Evolutionary conservation across 768 basidiomycete species (phyloP).

Genomic region (Serendipita indica): DNA sequence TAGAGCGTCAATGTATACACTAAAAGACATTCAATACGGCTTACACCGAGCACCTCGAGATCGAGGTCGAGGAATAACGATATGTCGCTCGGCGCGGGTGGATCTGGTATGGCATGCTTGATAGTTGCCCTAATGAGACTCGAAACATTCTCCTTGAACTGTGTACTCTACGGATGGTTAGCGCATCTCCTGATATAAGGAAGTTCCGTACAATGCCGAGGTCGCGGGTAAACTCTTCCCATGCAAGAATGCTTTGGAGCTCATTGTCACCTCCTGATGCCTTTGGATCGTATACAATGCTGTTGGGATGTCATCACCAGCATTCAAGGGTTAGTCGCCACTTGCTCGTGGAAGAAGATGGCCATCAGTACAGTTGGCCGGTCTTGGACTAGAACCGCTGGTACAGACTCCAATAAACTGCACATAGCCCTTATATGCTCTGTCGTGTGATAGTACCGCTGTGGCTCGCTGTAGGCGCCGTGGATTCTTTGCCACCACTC

Average conservation of each 20-base stretch:
- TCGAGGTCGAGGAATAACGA: background rate
- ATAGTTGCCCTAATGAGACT: background rate
- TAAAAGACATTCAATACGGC: background rate
- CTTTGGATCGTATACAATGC: conserved; percentile 7
- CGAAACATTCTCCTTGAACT: background rate
- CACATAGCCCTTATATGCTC: background rate
- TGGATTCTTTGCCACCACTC: background rate
- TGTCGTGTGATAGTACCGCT: conserved; percentile 1
- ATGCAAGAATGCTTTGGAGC: background rate
- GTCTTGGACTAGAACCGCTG: background rate
- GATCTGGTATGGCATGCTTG: background rate
- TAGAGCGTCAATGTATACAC: too few species aligned
- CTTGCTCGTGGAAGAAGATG: background rate
- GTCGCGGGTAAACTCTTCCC: background rate
- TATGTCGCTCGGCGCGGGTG: background rate
- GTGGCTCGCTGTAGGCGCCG: background rate
- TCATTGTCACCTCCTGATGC: background rate
- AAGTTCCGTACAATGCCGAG: background rate
- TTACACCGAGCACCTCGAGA: background rate
- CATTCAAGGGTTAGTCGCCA: background rate
- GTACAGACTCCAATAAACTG: background rate
- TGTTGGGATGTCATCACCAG: background rate
- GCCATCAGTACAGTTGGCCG: background rate
- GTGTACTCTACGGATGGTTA: background rate
- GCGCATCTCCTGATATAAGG: background rate